Base-by-base conservation (phyloP, 306 rosid genomes). In the Sesbania bispinosa region DNA sequence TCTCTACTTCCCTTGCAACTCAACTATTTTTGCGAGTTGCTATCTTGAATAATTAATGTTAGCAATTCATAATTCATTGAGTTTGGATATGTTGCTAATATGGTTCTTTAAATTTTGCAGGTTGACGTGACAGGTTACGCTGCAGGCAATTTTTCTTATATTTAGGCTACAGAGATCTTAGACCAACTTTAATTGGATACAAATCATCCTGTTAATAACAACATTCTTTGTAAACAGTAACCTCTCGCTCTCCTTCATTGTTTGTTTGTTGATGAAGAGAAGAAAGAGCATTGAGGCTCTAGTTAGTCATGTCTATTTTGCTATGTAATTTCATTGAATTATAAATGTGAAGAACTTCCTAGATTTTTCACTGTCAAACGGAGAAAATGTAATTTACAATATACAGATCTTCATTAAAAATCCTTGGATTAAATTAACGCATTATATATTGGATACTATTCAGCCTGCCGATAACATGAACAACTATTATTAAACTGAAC, bases 131-230 rank as follows among this genome's bases (percentile, higher is more conserved):
- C 89, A 9, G 83, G 63, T 80, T 72, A 75, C 62, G 71, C 85
- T 3, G 94, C 86, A 78, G 94, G 83, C 33, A 89, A 83, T 80
- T 89, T 95, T 75, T 84, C 94, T 39, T 80, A 79, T 80, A 69
- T 84, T 33, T 93, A 92, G 92, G 79, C 85, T 42, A 76, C 88
- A 32, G 81, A 84, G 47, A 80, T 87, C 79, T 61, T 93, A 58
- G 97, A 84, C 60, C 84, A 55, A 69, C 83, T 87, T 69, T 85
- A 90, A 42, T 71, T 84, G 77, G 92, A 87, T 33, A 67, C 76
- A 10, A 82, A 81, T 74, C 78, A 81, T 84, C 96, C 85, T 47
- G 90, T 90, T 87, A 78, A 79, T 76, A 80, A 78, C 64, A 84
- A 64, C 78, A 65, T 77, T 43, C 77, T 79, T 76, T 73, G 61